Conservation (phyloP, 1,284 basidiomycete species). For the Microbotryum saponariae region DNA sequence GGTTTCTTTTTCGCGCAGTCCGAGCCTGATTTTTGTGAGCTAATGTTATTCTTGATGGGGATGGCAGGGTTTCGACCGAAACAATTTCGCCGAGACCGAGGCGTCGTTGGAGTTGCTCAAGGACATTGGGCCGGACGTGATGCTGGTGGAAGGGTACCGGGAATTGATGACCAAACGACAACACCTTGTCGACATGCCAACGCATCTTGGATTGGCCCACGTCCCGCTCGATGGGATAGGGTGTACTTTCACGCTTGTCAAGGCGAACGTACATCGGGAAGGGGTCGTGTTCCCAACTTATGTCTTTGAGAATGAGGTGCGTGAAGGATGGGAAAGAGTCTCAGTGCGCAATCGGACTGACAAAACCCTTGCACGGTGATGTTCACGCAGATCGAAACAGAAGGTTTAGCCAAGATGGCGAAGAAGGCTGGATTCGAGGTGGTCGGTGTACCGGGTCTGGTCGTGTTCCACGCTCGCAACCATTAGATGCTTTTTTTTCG, state of each 20-base stretch:
- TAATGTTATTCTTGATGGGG: not conserved
- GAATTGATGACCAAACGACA: constrained; percentile 15
- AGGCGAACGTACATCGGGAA: constrained; percentile 26
- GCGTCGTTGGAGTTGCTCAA: constrained; percentile 11
- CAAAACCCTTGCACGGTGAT: too few relatives aligned
- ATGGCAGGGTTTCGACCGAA: constrained; percentile 21
- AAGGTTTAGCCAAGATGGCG: constrained; percentile 23
- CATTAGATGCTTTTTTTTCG: not conserved
- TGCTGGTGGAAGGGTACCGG: constrained; percentile 26
- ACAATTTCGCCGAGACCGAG: constrained; percentile 28
- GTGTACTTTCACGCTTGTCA: constrained; percentile 25
- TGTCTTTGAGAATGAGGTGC: constrained; percentile 25
- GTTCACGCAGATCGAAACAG: constrained; percentile 17
- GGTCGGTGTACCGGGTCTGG: constrained; percentile 18
- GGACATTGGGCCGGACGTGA: constrained; percentile 17
- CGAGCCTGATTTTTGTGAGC: not conserved
- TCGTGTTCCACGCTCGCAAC: constrained; percentile 23
- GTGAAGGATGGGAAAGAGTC: not conserved
- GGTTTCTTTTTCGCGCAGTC: not conserved
- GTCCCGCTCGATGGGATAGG: constrained; percentile 29
- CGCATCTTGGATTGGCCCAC: constrained; percentile 19
- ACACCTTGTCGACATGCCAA: constrained; percentile 28
- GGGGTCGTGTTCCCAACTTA: constrained; percentile 27
- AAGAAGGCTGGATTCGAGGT: constrained; percentile 25
- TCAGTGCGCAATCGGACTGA: not conserved